Evolutionary conservation across 129 eudicot species (phyloP).

Genomic region (carrot (Daucus carota)): DNA sequence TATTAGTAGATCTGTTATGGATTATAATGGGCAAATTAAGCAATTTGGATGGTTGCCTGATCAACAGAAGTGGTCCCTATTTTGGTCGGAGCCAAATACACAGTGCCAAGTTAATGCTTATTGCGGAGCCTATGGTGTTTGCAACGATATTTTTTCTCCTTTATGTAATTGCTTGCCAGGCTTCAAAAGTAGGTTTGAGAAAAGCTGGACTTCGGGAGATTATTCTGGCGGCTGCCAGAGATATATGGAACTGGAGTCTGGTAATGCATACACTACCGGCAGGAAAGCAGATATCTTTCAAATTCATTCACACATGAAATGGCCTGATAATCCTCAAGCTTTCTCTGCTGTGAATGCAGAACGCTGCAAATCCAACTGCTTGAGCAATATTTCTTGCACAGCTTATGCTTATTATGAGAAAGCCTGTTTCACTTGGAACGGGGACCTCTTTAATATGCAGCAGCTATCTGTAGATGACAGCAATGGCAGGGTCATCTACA

Average conservation of each 20-base stretch:
- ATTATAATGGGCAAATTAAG: slow-evolving; percentile 49
- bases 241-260: slow-evolving; percentile 31
- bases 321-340: slow-evolving; percentile 18
- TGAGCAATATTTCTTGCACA: slow-evolving; percentile 24
- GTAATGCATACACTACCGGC: neutral
- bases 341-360: slow-evolving; percentile 14
- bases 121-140: slow-evolving; percentile 60
- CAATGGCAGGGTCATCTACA: neutral
- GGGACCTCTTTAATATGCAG: slow-evolving; percentile 18
- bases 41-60: slow-evolving; percentile 34
- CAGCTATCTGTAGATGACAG: neutral
- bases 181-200: slow-evolving; percentile 27
- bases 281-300: slow-evolving; percentile 25
- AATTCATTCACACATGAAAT: slow-evolving; percentile 16
- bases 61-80: slow-evolving; percentile 36
- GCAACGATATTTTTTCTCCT: slow-evolving; percentile 34
- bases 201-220: slow-evolving; percentile 33
- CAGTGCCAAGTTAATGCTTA: slow-evolving; percentile 57
- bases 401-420: slow-evolving; percentile 21
- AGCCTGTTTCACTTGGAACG: slow-evolving; percentile 27
- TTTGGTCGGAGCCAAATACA: slow-evolving; percentile 62
- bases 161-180: slow-evolving; percentile 61
- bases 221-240: slow-evolving; percentile 64
- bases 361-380: slow-evolving; percentile 30
- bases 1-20: slow-evolving; percentile 46